Conservation (phyloP, 139 green algal genomes). For the Picochlorum sp. region DNA sequence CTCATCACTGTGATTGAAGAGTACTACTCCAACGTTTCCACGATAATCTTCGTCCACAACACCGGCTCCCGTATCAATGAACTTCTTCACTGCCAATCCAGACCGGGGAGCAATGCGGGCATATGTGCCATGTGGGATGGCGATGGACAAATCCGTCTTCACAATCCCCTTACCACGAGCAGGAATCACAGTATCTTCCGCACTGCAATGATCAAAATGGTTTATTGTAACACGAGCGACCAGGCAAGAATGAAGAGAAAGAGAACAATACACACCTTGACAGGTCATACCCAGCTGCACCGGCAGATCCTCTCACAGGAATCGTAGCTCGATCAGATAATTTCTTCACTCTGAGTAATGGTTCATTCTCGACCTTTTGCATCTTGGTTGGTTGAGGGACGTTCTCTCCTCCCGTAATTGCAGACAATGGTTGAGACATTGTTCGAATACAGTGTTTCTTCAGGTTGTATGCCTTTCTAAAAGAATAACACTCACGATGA, state of each 20-base stretch:
- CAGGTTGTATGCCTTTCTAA: neutral
- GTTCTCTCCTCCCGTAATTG: slow-evolving; percentile 15
- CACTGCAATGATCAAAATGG: slow-evolving; percentile 41
- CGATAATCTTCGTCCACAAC: slow-evolving; percentile 98
- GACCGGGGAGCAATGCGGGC: slow-evolving; percentile 89
- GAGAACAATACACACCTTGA: slow-evolving; percentile 43
- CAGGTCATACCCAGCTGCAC: slow-evolving; percentile 91
- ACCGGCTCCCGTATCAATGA: slow-evolving; percentile 92
- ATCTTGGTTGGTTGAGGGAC: slow-evolving; percentile 14
- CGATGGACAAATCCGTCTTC: slow-evolving; percentile 82
- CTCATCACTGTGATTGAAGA: slow-evolving; percentile 91
- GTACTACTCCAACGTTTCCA: slow-evolving; percentile 84
- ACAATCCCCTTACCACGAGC: slow-evolving; percentile 76
- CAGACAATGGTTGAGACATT: neutral
- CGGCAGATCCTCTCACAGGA: slow-evolving; percentile 68
- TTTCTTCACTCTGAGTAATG: slow-evolving; percentile 59
- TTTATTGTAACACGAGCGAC: neutral
- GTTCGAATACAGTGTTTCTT: neutral
- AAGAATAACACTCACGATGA: neutral
- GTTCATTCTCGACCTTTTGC: slow-evolving; percentile 2
- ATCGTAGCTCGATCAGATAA: slow-evolving; percentile 68
- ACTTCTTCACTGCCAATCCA: slow-evolving; percentile 90
- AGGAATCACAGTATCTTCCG: slow-evolving; percentile 72
- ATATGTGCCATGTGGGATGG: slow-evolving; percentile 85
- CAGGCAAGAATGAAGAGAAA: neutral